Evolutionary conservation across 1,284 basidiomycete species (phyloP).

Genomic region (Sphagnurus paluster): DNA sequence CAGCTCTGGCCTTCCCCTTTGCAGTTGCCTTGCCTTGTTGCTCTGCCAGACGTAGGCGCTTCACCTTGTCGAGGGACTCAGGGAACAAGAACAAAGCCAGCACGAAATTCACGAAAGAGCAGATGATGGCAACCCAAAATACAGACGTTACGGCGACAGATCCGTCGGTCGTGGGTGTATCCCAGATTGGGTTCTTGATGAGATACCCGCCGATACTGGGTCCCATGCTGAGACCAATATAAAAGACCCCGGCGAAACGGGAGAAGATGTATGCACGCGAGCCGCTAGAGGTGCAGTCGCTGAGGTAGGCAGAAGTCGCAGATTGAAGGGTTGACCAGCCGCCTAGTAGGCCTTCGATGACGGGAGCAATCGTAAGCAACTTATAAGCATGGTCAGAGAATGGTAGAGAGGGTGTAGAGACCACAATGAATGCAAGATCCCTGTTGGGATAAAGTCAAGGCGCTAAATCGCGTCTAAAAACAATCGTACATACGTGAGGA

Average conservation of each 20-base stretch:
- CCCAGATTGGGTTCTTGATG: conserved; percentile 44
- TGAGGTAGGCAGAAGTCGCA: conserved; percentile 81
- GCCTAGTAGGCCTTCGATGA: conserved; percentile 83
- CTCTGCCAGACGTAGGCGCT: conserved; percentile 32
- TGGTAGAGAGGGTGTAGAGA: conserved; percentile 67
- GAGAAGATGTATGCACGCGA: conserved; percentile 82
- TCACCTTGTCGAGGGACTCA: conserved; percentile 47
- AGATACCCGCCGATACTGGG: conserved; percentile 74
- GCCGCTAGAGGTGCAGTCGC: conserved; percentile 83
- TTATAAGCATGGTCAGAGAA: conserved; percentile 68
- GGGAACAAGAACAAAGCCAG: conserved; percentile 50
- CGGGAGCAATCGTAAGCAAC: conserved; percentile 79
- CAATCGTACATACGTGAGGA: conserved; percentile 63
- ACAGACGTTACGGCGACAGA: conserved; percentile 37
- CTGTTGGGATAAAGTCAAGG: conserved; percentile 44
- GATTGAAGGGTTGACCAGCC: conserved; percentile 84
- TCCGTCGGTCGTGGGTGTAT: conserved; percentile 12
- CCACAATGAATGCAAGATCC: conserved; percentile 77
- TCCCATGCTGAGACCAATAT: conserved; percentile 72
- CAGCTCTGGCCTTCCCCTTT: conserved; percentile 27
- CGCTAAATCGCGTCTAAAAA: background rate
- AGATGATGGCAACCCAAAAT: conserved; percentile 43
- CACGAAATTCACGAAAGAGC: conserved; percentile 40
- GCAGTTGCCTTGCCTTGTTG: conserved; percentile 21
- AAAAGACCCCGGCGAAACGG: conserved; percentile 71